Conservation (phyloP, 495 filamentous ascomycete species). For the Xylaria nigripes region DNA sequence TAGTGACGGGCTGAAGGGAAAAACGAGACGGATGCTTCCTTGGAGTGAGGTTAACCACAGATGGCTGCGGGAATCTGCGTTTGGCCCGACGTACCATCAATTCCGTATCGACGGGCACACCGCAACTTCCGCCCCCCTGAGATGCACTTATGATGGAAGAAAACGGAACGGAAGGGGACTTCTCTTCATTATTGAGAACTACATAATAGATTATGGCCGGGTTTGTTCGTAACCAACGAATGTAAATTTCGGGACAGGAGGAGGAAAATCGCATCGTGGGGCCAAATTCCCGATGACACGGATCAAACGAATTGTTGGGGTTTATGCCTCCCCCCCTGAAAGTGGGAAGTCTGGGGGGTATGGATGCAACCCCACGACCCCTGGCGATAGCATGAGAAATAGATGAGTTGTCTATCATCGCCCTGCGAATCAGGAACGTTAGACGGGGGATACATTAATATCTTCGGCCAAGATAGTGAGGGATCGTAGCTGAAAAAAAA, state of each 20-base stretch:
- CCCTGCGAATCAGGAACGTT: neutral
- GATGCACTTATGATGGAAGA: neutral
- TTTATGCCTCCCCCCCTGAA: no score
- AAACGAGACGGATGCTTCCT: neutral
- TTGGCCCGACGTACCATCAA: neutral
- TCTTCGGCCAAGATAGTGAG: neutral
- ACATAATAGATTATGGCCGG: no score
- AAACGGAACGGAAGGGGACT: neutral
- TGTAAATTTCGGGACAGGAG: neutral
- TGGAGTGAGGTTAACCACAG: conserved; percentile 5
- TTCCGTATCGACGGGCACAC: neutral
- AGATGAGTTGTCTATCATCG: conserved; percentile 11
- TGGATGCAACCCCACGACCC: conserved; percentile 8
- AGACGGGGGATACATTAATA: neutral
- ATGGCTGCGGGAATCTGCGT: neutral
- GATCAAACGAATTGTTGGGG: conserved; percentile 7
- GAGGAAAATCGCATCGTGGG: neutral
- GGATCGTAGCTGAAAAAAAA: neutral
- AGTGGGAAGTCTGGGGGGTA: conserved; percentile 1
- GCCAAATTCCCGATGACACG: conserved; percentile 12
- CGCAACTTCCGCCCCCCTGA: conserved; percentile 2
- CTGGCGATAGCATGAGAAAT: conserved; percentile 3
- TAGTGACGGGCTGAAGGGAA: neutral
- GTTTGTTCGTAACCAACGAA: conserved; percentile 1
- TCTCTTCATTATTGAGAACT: no score